Evolutionary conservation across 352 stramenopile genomes (phyloP).

Genomic region (Elongisporangium senticosum): DNA sequence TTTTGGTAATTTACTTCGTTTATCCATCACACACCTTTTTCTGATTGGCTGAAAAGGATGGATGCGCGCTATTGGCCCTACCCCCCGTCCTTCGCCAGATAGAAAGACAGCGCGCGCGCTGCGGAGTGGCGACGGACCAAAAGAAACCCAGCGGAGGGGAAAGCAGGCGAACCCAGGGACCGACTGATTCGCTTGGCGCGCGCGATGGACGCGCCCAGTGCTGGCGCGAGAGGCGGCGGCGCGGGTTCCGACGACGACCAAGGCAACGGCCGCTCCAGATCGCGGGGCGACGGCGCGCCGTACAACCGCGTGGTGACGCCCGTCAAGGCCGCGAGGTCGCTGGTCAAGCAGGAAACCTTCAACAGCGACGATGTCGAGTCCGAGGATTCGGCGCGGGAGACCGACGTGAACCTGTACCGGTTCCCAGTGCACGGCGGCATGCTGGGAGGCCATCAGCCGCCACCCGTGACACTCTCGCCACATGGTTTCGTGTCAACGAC

Average conservation of each 20-base stretch:
- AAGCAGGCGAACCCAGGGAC: not conserved
- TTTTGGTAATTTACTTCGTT: not conserved
- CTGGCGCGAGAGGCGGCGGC: not conserved
- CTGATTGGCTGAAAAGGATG: not conserved
- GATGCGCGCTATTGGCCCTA: not conserved
- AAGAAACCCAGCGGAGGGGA: not conserved
- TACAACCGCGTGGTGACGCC: constrained; percentile 40
- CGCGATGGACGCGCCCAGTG: not conserved
- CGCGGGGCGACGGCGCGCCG: constrained; percentile 1
- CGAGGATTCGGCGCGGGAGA: constrained; percentile 7
- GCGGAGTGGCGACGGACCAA: not conserved
- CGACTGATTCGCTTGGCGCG: not conserved
- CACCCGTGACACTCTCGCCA: not conserved
- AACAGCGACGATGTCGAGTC: constrained; percentile 17
- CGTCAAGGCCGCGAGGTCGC: constrained; percentile 15
- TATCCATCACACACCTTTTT: not conserved
- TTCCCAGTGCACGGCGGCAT: not conserved
- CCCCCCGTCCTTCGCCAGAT: not conserved
- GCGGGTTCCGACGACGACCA: not conserved
- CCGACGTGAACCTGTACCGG: constrained; percentile 9
- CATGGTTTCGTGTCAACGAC: not conserved
- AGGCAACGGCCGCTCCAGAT: not conserved
- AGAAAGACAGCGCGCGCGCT: not conserved
- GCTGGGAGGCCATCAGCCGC: not conserved
- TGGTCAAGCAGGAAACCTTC: constrained; percentile 31